A percentile compares a stretch with the other conserved stretches of the same genome.
phyloP scores from a whole-genome alignment of 1,139 yeast species.

The Wickerhamomyces sp. region DNA sequence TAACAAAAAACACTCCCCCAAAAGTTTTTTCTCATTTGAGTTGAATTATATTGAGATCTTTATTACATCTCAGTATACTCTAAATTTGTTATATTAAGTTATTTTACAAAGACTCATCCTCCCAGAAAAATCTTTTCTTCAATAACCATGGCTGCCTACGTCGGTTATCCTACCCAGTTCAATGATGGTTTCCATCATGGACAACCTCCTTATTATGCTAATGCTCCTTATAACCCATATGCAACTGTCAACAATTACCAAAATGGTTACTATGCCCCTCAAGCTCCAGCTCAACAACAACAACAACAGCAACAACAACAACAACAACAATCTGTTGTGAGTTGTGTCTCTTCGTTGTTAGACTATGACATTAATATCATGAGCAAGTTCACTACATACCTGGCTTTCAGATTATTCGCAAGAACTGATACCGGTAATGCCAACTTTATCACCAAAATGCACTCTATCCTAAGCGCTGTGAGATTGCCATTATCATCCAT shows the following conservation, averaged over 20 bases:
- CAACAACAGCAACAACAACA: neutral
- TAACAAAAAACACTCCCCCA: neutral
- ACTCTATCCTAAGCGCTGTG: constrained; percentile 80
- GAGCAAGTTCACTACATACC: constrained; percentile 71
- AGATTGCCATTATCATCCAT: constrained; percentile 82
- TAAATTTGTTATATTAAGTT: constrained; percentile 1
- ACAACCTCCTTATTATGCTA: constrained; percentile 1
- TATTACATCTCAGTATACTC: neutral
- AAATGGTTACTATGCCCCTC: neutral
- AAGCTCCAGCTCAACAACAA: constrained; percentile 1
- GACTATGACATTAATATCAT: constrained; percentile 75
- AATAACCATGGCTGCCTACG: constrained; percentile 11
- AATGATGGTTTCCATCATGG: constrained; percentile 4
- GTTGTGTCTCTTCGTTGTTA: constrained; percentile 73
- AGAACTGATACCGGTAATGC: constrained; percentile 50
- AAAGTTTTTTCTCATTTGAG: neutral
- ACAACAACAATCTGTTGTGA: constrained; percentile 35
- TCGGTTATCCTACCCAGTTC: constrained; percentile 6
- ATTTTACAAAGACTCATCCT: constrained; percentile 1
- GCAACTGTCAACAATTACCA: neutral
- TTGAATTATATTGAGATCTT: neutral
- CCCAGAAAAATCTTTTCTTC: neutral
- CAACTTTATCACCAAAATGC: constrained; percentile 56
- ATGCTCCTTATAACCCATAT: neutral
- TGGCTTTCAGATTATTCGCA: constrained; percentile 40